Percentiles rank a stretch among this genome's conserved stretches.
Evolutionary conservation across 768 basidiomycete genomes (phyloP).

Genomic region (Amylocystis lapponica): DNA sequence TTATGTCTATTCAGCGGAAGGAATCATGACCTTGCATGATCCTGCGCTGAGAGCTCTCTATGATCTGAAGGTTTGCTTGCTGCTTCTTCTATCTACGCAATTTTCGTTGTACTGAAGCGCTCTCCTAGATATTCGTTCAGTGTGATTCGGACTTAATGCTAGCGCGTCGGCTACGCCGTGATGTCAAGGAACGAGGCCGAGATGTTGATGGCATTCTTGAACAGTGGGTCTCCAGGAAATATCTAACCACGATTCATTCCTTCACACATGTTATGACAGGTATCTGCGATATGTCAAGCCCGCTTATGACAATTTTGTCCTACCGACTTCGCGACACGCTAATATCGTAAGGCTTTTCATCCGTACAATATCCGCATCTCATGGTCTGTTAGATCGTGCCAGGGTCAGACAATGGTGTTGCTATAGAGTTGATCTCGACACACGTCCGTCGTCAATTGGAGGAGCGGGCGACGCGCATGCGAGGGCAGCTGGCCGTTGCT

Average conservation of each 20-base stretch:
- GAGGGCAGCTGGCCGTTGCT: slow-evolving; percentile 59
- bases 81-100: background rate
- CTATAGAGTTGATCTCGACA: slow-evolving; percentile 89
- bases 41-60: slow-evolving; percentile 73
- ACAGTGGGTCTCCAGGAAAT: slow-evolving; percentile 47
- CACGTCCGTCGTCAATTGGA: slow-evolving; percentile 83
- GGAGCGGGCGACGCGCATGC: slow-evolving; percentile 68
- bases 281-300: slow-evolving; percentile 95
- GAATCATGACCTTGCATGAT: slow-evolving; percentile 87
- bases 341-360: slow-evolving; percentile 62
- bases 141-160: slow-evolving; percentile 97
- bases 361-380: background rate
- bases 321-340: slow-evolving; percentile 79
- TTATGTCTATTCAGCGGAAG: slow-evolving; percentile 62
- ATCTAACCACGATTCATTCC: slow-evolving; percentile 2
- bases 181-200: slow-evolving; percentile 83
- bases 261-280: slow-evolving; percentile 39
- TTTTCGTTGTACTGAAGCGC: background rate
- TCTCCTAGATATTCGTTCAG: slow-evolving; percentile 73
- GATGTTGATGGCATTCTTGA: slow-evolving; percentile 84
- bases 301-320: slow-evolving; percentile 90
- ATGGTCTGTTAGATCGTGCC: slow-evolving; percentile 78
- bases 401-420: slow-evolving; percentile 81
- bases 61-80: slow-evolving; percentile 74
- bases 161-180: slow-evolving; percentile 83